These are phyloP conservation scores for Thermomyces lanuginosus DNA, from an alignment of 2,329 filamentous ascomycete species.

Conservation along the genomic window DNA sequence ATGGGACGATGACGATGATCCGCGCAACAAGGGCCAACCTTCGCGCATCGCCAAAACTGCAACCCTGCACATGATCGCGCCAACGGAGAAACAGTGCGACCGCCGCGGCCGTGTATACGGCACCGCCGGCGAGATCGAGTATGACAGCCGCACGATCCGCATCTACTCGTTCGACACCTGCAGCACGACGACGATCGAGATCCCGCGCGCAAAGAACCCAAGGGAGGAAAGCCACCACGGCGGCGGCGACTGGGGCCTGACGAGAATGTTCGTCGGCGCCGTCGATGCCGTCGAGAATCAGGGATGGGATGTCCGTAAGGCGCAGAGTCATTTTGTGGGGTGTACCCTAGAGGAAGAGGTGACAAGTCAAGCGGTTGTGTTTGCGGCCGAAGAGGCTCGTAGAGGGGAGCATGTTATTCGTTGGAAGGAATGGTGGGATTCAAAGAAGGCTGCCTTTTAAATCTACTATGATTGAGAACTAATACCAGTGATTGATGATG, in stretches of 20 bases:
- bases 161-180: constrained; percentile 55
- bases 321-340: constrained; percentile 61
- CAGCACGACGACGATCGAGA: constrained; percentile 35
- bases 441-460: constrained; percentile 20
- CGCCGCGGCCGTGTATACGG: constrained; percentile 77
- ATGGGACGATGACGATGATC: constrained; percentile 54
- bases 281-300: constrained; percentile 63
- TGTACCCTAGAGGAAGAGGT: constrained; percentile 75
- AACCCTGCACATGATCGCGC: constrained; percentile 84
- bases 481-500: constrained; percentile 3
- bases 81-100: constrained; percentile 73
- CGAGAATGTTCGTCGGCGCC: constrained; percentile 66
- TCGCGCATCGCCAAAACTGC: constrained; percentile 60
- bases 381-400: constrained; percentile 81
- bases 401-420: constrained; percentile 51
- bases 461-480: too few species aligned
- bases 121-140: constrained; percentile 67
- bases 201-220: constrained; percentile 40
- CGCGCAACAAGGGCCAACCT: constrained; percentile 8
- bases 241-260: constrained; percentile 65
- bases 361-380: constrained; percentile 82
- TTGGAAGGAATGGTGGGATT: constrained; percentile 62
- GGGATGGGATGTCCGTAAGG: constrained; percentile 47
- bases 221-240: constrained; percentile 46
- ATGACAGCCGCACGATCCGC: constrained; percentile 62